Conservation (phyloP, 2,329 filamentous ascomycete genomes). For the Diaporthe sp. region DNA sequence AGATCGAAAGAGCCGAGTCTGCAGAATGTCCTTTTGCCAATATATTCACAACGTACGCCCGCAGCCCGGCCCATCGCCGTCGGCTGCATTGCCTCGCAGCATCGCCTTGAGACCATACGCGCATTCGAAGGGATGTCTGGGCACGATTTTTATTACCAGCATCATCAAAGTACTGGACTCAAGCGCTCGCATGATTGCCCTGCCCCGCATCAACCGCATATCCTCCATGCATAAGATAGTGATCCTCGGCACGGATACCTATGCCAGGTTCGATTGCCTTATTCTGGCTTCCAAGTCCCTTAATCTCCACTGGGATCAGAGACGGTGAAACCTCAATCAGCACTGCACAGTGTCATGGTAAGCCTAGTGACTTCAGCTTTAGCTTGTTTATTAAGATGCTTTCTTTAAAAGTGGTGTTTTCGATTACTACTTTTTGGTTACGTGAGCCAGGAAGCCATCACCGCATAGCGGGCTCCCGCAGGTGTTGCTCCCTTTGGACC, state of each 20-base stretch:
- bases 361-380: neutral
- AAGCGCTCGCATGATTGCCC: neutral
- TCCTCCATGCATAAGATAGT: neutral
- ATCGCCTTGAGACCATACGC: neutral
- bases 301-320: neutral
- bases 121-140: neutral
- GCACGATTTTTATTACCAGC: neutral
- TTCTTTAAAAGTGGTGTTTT: constrained; percentile 3
- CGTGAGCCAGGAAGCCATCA: neutral
- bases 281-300: no score
- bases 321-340: neutral
- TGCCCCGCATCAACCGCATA: neutral
- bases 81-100: neutral
- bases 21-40: no score
- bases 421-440: constrained; percentile 10
- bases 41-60: neutral
- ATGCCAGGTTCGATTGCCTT: neutral
- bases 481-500: neutral
- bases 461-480: neutral
- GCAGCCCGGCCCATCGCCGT: neutral
- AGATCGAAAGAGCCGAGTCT: neutral
- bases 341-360: neutral
- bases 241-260: neutral
- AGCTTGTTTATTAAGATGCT: no score
- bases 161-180: neutral